A percentile compares a stretch with the other conserved stretches of the same genome.
These are phyloP conservation scores for Bipolaris bicolor DNA, from an alignment of 2,329 filamentous ascomycete species.

Conservation along the genomic window DNA sequence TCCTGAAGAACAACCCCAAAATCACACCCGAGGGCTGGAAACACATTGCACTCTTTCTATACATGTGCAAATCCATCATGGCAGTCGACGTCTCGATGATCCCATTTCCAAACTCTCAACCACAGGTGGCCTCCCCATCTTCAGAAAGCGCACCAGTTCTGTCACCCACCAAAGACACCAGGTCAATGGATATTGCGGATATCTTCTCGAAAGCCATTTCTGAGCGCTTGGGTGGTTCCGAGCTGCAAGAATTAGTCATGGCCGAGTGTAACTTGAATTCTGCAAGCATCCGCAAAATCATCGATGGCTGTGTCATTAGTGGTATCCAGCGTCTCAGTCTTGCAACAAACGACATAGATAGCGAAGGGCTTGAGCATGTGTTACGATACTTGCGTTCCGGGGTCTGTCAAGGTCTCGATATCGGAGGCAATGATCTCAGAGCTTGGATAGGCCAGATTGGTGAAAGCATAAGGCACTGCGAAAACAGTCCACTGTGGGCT, in stretches of 20 bases:
- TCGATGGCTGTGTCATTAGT: conserved; percentile 82
- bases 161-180: conserved; percentile 17
- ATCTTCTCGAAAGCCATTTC: conserved; percentile 77
- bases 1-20: conserved; percentile 86
- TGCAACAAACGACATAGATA: conserved; percentile 79
- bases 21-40: conserved; percentile 89
- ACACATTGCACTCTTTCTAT: conserved; percentile 85
- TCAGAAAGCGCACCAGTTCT: conserved; percentile 17
- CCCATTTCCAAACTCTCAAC: conserved; percentile 60
- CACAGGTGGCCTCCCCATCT: conserved; percentile 23
- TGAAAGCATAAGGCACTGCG: conserved; percentile 59
- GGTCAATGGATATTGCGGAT: conserved; percentile 62
- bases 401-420: conserved; percentile 83
- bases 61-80: conserved; percentile 86
- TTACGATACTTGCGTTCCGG: conserved; percentile 76
- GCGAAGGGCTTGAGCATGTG: conserved; percentile 76
- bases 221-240: conserved; percentile 75
- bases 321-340: conserved; percentile 81
- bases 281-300: conserved; percentile 73
- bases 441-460: conserved; percentile 55
- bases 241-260: conserved; percentile 81
- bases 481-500: conserved; percentile 70
- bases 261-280: conserved; percentile 77
- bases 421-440: conserved; percentile 79
- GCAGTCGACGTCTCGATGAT: conserved; percentile 86